Evolutionary conservation across 352 stramenopile species (phyloP).

Genomic region (Phytophthora fragariaefolia): DNA sequence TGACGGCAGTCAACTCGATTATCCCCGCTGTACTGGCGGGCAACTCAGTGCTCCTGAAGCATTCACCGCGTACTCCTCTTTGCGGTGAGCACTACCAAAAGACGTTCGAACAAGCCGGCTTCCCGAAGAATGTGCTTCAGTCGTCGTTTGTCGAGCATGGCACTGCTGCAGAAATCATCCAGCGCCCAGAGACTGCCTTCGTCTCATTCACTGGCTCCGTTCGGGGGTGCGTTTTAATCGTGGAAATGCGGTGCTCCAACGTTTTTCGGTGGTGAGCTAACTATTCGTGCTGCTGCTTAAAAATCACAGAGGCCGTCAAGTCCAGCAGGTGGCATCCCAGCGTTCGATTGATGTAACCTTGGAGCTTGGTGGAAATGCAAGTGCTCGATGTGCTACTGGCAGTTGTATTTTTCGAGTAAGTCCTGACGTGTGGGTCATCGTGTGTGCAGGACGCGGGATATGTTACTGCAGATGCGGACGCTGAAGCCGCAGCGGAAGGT

Average conservation of each 20-base stretch:
- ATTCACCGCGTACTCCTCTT: slow-evolving; percentile 81
- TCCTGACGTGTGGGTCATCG: neutral
- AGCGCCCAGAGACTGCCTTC: slow-evolving; percentile 71
- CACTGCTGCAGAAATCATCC: slow-evolving; percentile 73
- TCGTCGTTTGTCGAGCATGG: slow-evolving; percentile 72
- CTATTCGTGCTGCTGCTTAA: slow-evolving; percentile 7
- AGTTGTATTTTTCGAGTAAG: neutral
- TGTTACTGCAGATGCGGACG: slow-evolving; percentile 73
- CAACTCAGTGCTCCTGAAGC: slow-evolving; percentile 85
- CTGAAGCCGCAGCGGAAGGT: slow-evolving; percentile 63
- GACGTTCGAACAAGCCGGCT: slow-evolving; percentile 72
- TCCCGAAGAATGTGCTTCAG: slow-evolving; percentile 70
- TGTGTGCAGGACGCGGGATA: slow-evolving; percentile 70
- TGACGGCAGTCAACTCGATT: slow-evolving; percentile 89
- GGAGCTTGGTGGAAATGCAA: slow-evolving; percentile 85
- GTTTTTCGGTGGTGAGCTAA: neutral
- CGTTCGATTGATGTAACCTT: slow-evolving; percentile 84
- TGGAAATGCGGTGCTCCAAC: neutral
- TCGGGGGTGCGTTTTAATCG: slow-evolving; percentile 46
- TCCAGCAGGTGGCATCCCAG: slow-evolving; percentile 59
- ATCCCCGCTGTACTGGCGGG: slow-evolving; percentile 83
- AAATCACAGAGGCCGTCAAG: slow-evolving; percentile 60
- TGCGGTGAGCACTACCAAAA: slow-evolving; percentile 78
- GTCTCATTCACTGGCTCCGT: slow-evolving; percentile 89
- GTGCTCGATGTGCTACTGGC: slow-evolving; percentile 5